A percentile compares a stretch with the other conserved stretches of the same genome.
Conservation (phyloP, 345 rosid species). For the Litchi chinensis region DNA sequence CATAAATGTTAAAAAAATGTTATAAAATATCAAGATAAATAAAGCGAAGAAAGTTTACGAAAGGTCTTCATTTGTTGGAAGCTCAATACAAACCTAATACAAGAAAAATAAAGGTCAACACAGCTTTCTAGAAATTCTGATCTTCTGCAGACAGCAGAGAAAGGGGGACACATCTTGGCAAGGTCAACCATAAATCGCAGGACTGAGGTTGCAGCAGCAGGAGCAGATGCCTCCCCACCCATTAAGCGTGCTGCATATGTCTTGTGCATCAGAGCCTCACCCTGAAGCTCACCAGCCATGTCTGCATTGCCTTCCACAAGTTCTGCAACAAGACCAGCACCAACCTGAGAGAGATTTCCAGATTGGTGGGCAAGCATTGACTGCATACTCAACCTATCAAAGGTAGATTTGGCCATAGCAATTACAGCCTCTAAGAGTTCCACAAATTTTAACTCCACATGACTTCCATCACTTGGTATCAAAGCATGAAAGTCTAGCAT, state of each 20-base stretch:
- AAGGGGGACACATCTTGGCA: conserved; percentile 94
- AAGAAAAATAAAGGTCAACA: conserved; percentile 91
- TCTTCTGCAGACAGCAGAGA: conserved; percentile 92
- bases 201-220: conserved; percentile 95
- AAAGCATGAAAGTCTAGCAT: conserved; percentile 99
- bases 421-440: conserved; percentile 92
- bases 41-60: conserved; percentile 11
- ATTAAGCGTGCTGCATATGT: conserved; percentile 97
- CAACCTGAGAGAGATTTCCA: conserved; percentile 87
- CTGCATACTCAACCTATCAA: conserved; percentile 85
- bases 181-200: conserved; percentile 99
- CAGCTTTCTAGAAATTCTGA: conserved; percentile 92
- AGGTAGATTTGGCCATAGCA: conserved; percentile 94
- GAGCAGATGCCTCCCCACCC: conserved; percentile 99
- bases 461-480: conserved; percentile 83
- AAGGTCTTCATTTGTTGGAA: conserved; percentile 24
- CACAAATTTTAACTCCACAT: conserved; percentile 81
- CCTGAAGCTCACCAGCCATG: conserved; percentile 98
- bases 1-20: conserved; percentile 13
- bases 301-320: conserved; percentile 89
- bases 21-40: conserved; percentile 10
- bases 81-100: conserved; percentile 74
- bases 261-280: conserved; percentile 99
- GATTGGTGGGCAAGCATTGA: conserved; percentile 89
- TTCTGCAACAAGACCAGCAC: conserved; percentile 91